Conservation (phyloP, 148 eudicot genomes). For the Polygonum maritimum region DNA sequence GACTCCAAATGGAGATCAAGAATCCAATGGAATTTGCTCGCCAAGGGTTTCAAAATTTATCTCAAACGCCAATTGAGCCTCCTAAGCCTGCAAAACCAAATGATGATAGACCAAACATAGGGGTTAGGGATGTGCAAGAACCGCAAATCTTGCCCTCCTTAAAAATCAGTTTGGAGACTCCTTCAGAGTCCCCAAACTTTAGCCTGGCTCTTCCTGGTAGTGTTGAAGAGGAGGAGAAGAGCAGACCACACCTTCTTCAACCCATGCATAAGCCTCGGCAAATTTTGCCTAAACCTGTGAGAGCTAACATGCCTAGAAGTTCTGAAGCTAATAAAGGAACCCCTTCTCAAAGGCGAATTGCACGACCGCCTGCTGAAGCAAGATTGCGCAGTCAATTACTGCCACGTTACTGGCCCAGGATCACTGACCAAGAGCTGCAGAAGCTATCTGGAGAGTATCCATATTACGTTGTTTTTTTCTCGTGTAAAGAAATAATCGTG, state of each 20-base stretch:
- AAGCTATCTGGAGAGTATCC: slow-evolving; percentile 99
- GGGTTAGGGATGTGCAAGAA: slow-evolving; percentile 38
- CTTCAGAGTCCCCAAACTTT: slow-evolving; percentile 32
- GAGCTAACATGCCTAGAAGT: slow-evolving; percentile 24
- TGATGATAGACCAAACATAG: slow-evolving; percentile 28
- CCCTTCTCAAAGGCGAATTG: slow-evolving; percentile 48
- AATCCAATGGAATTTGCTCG: slow-evolving; percentile 11
- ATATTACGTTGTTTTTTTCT: not conserved
- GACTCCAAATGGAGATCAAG: slow-evolving; percentile 4
- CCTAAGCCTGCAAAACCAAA: slow-evolving; percentile 30
- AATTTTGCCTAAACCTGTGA: slow-evolving; percentile 58
- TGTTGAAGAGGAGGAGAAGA: slow-evolving; percentile 45
- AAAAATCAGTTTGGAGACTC: slow-evolving; percentile 33
- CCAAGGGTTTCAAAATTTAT: slow-evolving; percentile 28
- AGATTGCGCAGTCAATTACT: slow-evolving; percentile 75
- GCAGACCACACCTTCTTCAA: slow-evolving; percentile 32
- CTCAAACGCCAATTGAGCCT: slow-evolving; percentile 19
- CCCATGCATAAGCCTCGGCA: slow-evolving; percentile 54
- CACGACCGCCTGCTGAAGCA: slow-evolving; percentile 94
- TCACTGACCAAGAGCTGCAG: slow-evolving; percentile 92
- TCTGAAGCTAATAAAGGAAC: slow-evolving; percentile 43
- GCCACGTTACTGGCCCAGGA: slow-evolving; percentile 96
- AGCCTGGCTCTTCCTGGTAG: slow-evolving; percentile 26
- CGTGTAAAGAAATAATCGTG: not conserved
- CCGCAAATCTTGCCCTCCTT: slow-evolving; percentile 37